phyloP scores from a whole-genome alignment of 2,329 filamentous ascomycete genomes.

The Lachnellula cervina region DNA sequence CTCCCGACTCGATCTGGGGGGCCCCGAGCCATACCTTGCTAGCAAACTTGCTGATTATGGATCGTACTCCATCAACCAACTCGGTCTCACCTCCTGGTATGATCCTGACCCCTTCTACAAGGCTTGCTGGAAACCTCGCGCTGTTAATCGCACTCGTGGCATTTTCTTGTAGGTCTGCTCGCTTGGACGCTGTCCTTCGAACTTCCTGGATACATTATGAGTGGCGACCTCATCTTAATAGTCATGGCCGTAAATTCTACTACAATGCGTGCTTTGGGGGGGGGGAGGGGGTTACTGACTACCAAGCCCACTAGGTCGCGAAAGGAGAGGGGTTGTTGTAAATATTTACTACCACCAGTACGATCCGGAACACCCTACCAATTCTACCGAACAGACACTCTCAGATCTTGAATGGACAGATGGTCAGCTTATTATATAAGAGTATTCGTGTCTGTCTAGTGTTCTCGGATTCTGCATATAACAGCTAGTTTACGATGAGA shows the following conservation, averaged over 20 bases:
- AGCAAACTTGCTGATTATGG: no score
- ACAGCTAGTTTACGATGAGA: no score
- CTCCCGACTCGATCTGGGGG: conserved; percentile 7
- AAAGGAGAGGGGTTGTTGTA: conserved; percentile 20
- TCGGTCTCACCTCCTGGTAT: conserved; percentile 12
- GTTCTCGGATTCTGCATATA: no score
- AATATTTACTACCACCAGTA: conserved; percentile 24
- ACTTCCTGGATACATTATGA: conserved; percentile 12
- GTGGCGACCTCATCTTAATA: conserved; percentile 13
- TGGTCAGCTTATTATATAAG: conserved; percentile 4
- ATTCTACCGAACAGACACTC: conserved; percentile 17
- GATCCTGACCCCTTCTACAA: neutral
- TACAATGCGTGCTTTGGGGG: no score
- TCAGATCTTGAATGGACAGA: conserved; percentile 13
- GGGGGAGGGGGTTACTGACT: no score
- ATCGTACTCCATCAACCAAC: conserved; percentile 13
- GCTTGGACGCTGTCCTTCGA: conserved; percentile 10
- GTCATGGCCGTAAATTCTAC: conserved; percentile 18
- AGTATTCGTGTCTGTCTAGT: neutral
- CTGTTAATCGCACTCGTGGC: conserved; percentile 24
- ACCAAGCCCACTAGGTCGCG: neutral
- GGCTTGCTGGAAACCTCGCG: conserved; percentile 20
- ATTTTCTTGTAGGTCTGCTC: conserved; percentile 16
- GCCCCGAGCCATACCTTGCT: conserved; percentile 8
- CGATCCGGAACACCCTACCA: conserved; percentile 22